These are phyloP conservation scores for Taxillus chinensis DNA, from an alignment of 164 flowering plant species.

Conservation along the genomic window DNA sequence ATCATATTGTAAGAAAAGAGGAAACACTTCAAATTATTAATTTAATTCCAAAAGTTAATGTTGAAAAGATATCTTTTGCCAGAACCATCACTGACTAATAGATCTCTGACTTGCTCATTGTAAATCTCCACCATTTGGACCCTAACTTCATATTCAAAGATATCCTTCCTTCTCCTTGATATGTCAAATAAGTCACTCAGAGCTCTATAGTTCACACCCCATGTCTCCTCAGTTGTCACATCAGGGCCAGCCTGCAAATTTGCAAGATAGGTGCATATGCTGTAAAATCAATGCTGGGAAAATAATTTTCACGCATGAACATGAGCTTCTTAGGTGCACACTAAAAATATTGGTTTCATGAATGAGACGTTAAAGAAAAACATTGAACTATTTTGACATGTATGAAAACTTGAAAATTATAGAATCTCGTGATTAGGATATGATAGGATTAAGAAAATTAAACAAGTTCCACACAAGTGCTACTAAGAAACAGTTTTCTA, in stretches of 20 bases:
- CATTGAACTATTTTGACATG: too few species aligned
- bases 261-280: neutral
- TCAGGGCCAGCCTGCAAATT: slow-evolving; percentile 69
- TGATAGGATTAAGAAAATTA: too few species aligned
- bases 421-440: too few species aligned
- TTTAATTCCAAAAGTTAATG: neutral
- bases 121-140: slow-evolving; percentile 95
- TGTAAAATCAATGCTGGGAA: too few species aligned
- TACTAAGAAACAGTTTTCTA: too few species aligned
- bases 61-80: slow-evolving; percentile 75
- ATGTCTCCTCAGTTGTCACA: slow-evolving; percentile 45
- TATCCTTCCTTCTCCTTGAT: slow-evolving; percentile 42
- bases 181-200: slow-evolving; percentile 56
- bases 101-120: slow-evolving; percentile 92
- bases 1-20: neutral
- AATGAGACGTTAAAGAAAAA: too few species aligned
- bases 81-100: slow-evolving; percentile 63
- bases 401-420: too few species aligned
- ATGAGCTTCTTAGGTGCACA: too few species aligned
- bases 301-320: too few species aligned
- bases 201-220: slow-evolving; percentile 92
- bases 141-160: slow-evolving; percentile 50
- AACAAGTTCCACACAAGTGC: too few species aligned
- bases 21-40: neutral
- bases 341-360: too few species aligned